Percentiles rank a stretch among this genome's conserved stretches.
Conservation (phyloP, 1,284 basidiomycete genomes). For the Sphaerobolus stellatus region DNA sequence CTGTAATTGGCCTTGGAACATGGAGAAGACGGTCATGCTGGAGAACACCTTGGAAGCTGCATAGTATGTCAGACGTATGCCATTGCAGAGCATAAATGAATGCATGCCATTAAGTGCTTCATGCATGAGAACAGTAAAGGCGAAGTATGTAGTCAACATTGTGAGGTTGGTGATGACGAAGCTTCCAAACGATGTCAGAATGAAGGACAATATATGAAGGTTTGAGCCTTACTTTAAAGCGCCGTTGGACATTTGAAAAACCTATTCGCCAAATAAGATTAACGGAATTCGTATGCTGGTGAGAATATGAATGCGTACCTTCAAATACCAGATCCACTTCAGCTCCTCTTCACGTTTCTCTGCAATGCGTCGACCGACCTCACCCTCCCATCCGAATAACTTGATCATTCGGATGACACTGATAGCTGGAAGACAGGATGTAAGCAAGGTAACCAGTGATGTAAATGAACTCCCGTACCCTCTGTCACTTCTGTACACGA, state of each 20-base stretch:
- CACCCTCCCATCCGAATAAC: slow-evolving; percentile 16
- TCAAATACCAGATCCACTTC: slow-evolving; percentile 30
- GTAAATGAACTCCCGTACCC: slow-evolving; percentile 5
- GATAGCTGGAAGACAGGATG: slow-evolving; percentile 12
- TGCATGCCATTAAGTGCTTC: background rate
- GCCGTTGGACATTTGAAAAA: background rate
- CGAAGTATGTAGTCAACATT: slow-evolving; percentile 33
- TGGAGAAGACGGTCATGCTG: slow-evolving; percentile 31
- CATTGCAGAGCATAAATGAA: slow-evolving; percentile 18
- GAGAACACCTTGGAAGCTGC: slow-evolving; percentile 10
- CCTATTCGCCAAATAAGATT: no score
- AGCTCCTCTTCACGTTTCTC: slow-evolving; percentile 19
- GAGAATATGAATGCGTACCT: no score
- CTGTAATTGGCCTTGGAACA: slow-evolving; percentile 34
- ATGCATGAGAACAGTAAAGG: slow-evolving; percentile 17
- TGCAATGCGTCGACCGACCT: slow-evolving; percentile 10
- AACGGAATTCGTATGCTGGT: no score
- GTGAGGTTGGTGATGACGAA: slow-evolving; percentile 29
- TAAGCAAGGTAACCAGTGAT: background rate
- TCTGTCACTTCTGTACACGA: slow-evolving; percentile 16
- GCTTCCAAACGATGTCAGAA: slow-evolving; percentile 16
- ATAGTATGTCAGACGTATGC: slow-evolving; percentile 14
- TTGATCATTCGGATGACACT: slow-evolving; percentile 22
- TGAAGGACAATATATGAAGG: no score
- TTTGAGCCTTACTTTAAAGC: background rate